A percentile compares a stretch with the other conserved stretches of the same genome.
Conservation (phyloP, 176 grass and related monocot species). For the Cocos nucifera region DNA sequence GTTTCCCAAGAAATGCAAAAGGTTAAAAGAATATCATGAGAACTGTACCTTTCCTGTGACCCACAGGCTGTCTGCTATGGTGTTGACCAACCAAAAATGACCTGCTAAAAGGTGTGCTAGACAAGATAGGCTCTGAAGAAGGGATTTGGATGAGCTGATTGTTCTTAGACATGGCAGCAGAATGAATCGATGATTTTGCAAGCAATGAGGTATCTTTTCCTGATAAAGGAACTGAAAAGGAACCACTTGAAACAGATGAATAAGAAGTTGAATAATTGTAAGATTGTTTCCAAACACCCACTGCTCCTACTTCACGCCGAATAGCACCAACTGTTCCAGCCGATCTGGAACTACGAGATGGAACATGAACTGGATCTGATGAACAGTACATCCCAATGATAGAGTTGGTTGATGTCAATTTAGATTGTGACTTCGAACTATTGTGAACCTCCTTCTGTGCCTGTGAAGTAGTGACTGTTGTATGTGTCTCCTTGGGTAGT, state of each 20-base stretch:
- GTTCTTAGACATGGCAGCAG: conserved; percentile 34
- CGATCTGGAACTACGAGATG: conserved; percentile 21
- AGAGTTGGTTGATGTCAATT: conserved; percentile 31
- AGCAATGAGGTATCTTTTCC: conserved; percentile 31
- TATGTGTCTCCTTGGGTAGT: conserved; percentile 4
- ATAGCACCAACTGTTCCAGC: conserved; percentile 29
- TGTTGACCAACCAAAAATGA: conserved; percentile 29
- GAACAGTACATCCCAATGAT: conserved; percentile 25
- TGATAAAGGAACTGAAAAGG: conserved; percentile 17
- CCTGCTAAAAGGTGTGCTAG: conserved; percentile 34
- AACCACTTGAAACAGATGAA: conserved; percentile 23
- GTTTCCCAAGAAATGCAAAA: too few relatives aligned
- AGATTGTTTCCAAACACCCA: conserved; percentile 28
- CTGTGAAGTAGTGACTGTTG: conserved; percentile 15
- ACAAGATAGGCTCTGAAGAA: conserved; percentile 21
- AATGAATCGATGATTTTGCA: conserved; percentile 27
- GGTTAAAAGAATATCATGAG: background rate
- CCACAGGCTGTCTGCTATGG: conserved; percentile 24
- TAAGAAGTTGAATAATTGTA: conserved; percentile 21
- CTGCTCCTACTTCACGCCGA: conserved; percentile 30
- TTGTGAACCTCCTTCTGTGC: conserved; percentile 26
- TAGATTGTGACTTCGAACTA: conserved; percentile 32
- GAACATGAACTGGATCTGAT: conserved; percentile 29
- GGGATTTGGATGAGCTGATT: conserved; percentile 31
- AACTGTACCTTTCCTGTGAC: conserved; percentile 50